Evolutionary conservation across 2,329 filamentous ascomycete genomes (phyloP).

Genomic region (Tolypocladium guangdongense): DNA sequence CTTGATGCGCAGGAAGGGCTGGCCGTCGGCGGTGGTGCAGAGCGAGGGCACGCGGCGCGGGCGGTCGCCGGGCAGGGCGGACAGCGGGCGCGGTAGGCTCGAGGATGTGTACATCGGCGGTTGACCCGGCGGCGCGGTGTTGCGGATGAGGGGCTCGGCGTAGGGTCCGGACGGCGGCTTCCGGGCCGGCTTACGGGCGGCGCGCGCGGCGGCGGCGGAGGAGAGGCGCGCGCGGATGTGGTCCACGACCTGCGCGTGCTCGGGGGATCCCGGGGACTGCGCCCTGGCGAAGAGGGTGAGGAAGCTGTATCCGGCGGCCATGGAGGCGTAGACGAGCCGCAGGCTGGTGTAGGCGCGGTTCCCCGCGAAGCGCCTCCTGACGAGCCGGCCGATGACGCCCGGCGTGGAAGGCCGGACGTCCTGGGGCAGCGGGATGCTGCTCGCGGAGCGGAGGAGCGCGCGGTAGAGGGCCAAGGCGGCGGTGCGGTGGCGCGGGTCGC

Average conservation of each 20-base stretch:
- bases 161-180: slow-evolving; percentile 7
- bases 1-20: slow-evolving; percentile 55
- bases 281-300: slow-evolving; percentile 29
- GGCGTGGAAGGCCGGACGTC: slow-evolving; percentile 18
- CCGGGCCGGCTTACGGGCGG: slow-evolving; percentile 7
- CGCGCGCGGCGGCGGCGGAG: slow-evolving; percentile 11
- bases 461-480: slow-evolving; percentile 61
- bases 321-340: slow-evolving; percentile 48
- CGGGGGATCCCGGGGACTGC: slow-evolving; percentile 22
- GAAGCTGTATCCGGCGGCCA: slow-evolving; percentile 58
- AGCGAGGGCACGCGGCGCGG: slow-evolving; percentile 43
- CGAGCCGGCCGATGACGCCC: slow-evolving; percentile 29
- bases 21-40: slow-evolving; percentile 36
- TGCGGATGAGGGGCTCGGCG: slow-evolving; percentile 22
- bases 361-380: slow-evolving; percentile 51
- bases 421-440: slow-evolving; percentile 39
- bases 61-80: slow-evolving; percentile 23
- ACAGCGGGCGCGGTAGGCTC: slow-evolving; percentile 35
- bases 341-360: slow-evolving; percentile 48
- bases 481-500: slow-evolving; percentile 39
- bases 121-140: slow-evolving; percentile 19
- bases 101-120: slow-evolving; percentile 37
- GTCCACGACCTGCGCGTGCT: slow-evolving; percentile 29
- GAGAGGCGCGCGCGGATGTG: slow-evolving; percentile 25
- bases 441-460: slow-evolving; percentile 51